A percentile compares a stretch with the other conserved stretches of the same genome.
Conservation (phyloP, 2,329 filamentous ascomycete species). For the Phyllosticta citrichinensis region DNA sequence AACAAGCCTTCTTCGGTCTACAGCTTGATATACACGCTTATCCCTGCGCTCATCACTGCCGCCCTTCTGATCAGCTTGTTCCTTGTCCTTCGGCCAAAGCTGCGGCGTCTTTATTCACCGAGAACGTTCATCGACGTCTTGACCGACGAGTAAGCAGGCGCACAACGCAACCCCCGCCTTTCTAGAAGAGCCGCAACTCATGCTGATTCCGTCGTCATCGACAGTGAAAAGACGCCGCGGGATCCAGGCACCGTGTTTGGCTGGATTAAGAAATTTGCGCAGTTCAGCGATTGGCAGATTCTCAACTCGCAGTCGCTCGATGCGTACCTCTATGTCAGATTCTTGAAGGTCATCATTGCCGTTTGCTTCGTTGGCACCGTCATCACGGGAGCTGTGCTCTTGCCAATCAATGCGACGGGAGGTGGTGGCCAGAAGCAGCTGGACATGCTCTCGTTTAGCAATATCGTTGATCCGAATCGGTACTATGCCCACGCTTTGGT, state of each 20-base stretch:
- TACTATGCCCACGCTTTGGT: conserved; percentile 36
- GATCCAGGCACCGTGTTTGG: conserved; percentile 13
- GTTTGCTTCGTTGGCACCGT: conserved; percentile 33
- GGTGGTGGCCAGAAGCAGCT: conserved; percentile 27
- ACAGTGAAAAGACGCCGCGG: conserved; percentile 7
- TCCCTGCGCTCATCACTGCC: conserved; percentile 43
- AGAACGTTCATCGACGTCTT: conserved; percentile 20
- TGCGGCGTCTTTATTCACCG: conserved; percentile 46
- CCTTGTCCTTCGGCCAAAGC: conserved; percentile 38
- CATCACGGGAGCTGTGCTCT: conserved; percentile 38
- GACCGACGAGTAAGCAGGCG: conserved; percentile 2
- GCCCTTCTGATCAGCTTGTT: conserved; percentile 44
- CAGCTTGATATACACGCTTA: conserved; percentile 40
- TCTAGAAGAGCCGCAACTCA: neutral
- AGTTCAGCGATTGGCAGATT: conserved; percentile 35
- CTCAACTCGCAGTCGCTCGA: conserved; percentile 41
- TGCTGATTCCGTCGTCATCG: neutral
- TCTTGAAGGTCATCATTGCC: conserved; percentile 34
- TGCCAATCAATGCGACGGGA: conserved; percentile 37
- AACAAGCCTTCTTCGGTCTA: conserved; percentile 27
- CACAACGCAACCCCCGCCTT: neutral
- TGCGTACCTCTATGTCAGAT: conserved; percentile 38
- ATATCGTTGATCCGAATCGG: conserved; percentile 24
- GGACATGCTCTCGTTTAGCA: conserved; percentile 30
- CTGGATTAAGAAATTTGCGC: conserved; percentile 35